Evolutionary conservation across 208 protist species (phyloP).

Genomic region (Histomonas meleagridis): DNA sequence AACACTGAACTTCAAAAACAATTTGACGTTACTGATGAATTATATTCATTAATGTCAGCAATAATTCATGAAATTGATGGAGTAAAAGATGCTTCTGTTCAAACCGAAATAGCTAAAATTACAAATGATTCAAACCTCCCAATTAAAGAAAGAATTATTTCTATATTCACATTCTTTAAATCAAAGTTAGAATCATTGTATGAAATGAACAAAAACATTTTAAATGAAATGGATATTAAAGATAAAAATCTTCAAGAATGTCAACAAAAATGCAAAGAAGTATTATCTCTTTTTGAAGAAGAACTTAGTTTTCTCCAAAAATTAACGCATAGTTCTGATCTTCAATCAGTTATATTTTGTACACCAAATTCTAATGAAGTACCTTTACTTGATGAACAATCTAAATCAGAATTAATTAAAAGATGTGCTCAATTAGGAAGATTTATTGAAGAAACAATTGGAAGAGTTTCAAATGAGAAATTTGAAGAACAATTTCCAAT

Average conservation of each 20-base stretch:
- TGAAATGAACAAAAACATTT: not conserved
- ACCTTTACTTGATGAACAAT: not conserved
- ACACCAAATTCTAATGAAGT: no score
- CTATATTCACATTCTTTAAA: no score
- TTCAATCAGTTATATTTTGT: slow-evolving; percentile 3
- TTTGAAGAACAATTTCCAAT: not conserved
- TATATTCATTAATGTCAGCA: not conserved
- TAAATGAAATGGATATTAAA: not conserved
- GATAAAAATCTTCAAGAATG: no score
- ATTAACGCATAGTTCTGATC: not conserved
- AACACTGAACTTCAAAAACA: not conserved
- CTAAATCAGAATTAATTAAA: not conserved
- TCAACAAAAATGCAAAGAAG: not conserved
- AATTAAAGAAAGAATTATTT: not conserved
- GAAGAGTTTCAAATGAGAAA: not conserved
- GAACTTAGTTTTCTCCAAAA: not conserved
- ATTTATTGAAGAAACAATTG: slow-evolving; percentile 11
- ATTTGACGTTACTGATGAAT: not conserved
- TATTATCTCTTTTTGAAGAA: slow-evolving; percentile 25
- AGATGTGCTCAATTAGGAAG: not conserved
- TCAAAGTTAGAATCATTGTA: not conserved
- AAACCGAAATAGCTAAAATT: not conserved
- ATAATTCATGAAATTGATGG: no score
- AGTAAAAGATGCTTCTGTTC: no score
- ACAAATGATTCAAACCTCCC: not conserved